These are phyloP conservation scores for Verticillium isaacii DNA, from an alignment of 2,329 filamentous ascomycete genomes.

Conservation along the genomic window DNA sequence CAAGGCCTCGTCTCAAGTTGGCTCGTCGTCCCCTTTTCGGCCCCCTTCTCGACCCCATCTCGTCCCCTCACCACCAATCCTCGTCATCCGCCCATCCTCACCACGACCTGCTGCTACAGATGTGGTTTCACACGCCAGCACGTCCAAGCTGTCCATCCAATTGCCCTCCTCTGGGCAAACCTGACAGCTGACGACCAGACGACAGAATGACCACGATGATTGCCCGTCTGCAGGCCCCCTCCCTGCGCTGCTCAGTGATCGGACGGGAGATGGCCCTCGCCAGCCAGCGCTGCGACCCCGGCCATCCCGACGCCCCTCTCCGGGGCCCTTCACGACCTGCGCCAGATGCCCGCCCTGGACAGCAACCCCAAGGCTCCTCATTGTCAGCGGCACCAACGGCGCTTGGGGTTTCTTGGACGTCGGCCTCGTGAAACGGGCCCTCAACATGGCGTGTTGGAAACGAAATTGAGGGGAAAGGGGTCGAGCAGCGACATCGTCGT, in stretches of 20 bases:
- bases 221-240: background rate
- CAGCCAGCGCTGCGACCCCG: background rate
- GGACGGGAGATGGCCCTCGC: background rate
- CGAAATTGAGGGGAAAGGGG: background rate
- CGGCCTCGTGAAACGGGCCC: background rate
- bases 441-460: background rate
- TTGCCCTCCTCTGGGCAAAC: background rate
- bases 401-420: background rate
- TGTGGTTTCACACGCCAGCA: constrained; percentile 10
- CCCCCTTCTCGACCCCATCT: constrained; percentile 10
- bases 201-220: background rate
- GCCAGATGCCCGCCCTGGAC: background rate
- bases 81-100: constrained; percentile 2
- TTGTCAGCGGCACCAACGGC: background rate
- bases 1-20: background rate
- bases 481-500: background rate
- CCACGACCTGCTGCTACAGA: constrained; percentile 8
- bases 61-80: constrained; percentile 9
- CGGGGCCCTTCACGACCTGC: background rate
- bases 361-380: background rate
- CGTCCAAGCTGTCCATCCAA: background rate
- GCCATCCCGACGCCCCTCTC: background rate
- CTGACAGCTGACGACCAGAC: constrained; percentile 1
- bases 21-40: constrained; percentile 8
- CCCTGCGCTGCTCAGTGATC: constrained; percentile 3